Evolutionary conservation across 1,139 yeast species (phyloP).

Genomic region (Nakaseomyces bracarensis): DNA sequence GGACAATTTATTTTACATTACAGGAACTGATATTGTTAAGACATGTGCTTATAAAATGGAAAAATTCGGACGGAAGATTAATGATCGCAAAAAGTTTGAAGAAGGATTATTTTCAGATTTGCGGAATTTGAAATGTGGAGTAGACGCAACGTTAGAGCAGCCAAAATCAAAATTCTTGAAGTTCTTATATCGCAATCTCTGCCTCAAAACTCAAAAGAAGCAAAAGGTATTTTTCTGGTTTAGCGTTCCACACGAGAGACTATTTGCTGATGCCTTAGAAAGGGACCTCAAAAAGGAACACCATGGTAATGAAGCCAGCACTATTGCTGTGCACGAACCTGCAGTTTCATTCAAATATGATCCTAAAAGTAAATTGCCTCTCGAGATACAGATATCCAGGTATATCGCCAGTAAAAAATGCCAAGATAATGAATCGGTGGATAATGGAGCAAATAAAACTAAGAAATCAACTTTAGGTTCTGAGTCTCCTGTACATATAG

Average conservation of each 20-base stretch:
- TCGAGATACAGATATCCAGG: slow-evolving; percentile 12
- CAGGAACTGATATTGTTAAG: slow-evolving; percentile 94
- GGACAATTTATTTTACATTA: slow-evolving; percentile 82
- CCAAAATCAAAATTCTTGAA: slow-evolving; percentile 83
- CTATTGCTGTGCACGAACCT: slow-evolving; percentile 52
- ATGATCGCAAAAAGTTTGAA: slow-evolving; percentile 88
- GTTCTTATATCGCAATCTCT: slow-evolving; percentile 75
- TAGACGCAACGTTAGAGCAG: slow-evolving; percentile 80
- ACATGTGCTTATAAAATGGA: slow-evolving; percentile 83
- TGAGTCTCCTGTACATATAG: not conserved
- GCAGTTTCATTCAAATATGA: slow-evolving; percentile 52
- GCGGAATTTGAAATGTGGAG: slow-evolving; percentile 76
- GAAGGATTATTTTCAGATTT: slow-evolving; percentile 93
- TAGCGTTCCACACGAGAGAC: slow-evolving; percentile 86
- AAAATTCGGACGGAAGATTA: slow-evolving; percentile 78
- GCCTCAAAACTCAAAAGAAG: slow-evolving; percentile 89
- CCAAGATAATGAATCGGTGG: not conserved
- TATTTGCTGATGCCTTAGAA: slow-evolving; percentile 90
- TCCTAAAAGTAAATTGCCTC: slow-evolving; percentile 15
- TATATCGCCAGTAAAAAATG: slow-evolving; percentile 2
- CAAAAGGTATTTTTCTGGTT: slow-evolving; percentile 97
- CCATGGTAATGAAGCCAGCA: slow-evolving; percentile 49
- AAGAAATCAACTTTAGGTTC: not conserved
- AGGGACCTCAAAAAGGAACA: slow-evolving; percentile 80
- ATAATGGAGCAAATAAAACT: not conserved